phyloP scores from a whole-genome alignment of 1,284 basidiomycete species.

The Cerioporus squamosus region DNA sequence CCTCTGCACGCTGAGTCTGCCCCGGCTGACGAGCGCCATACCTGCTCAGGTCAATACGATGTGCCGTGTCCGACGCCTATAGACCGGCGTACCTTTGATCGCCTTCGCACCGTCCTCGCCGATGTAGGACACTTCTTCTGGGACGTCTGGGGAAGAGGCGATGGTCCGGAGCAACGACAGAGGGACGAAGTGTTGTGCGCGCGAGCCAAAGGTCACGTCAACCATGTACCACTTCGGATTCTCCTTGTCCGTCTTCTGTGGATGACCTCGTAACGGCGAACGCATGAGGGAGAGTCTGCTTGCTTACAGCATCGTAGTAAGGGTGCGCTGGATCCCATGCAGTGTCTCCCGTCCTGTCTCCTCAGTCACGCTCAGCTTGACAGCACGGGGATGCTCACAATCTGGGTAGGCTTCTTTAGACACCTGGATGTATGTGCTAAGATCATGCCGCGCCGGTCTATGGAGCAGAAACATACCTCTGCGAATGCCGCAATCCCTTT shows the following conservation, averaged over 20 bases:
- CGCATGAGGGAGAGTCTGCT: neutral
- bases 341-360: conserved; percentile 59
- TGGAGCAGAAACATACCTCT: conserved; percentile 50
- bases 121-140: conserved; percentile 67
- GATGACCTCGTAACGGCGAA: neutral
- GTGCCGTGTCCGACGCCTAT: neutral
- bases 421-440: conserved; percentile 50
- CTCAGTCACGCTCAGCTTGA: conserved; percentile 15
- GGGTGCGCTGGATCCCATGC: conserved; percentile 88
- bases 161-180: conserved; percentile 77
- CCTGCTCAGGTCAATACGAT: conserved; percentile 33
- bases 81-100: conserved; percentile 56
- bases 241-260: conserved; percentile 76
- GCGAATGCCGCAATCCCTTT: conserved; percentile 86
- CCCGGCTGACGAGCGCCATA: conserved; percentile 86
- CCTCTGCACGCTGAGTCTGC: conserved; percentile 87
- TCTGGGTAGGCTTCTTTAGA: conserved; percentile 89
- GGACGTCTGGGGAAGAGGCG: conserved; percentile 45
- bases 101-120: conserved; percentile 59
- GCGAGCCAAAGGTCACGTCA: conserved; percentile 74
- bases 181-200: conserved; percentile 78
- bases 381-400: conserved; percentile 54
- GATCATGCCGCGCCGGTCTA: neutral
- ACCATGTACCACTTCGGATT: conserved; percentile 96
- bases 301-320: conserved; percentile 81